Percentiles rank a stretch among this genome's conserved stretches.
Evolutionary conservation across 768 basidiomycete genomes (phyloP).

Genomic region (Mycena epipterygia): DNA sequence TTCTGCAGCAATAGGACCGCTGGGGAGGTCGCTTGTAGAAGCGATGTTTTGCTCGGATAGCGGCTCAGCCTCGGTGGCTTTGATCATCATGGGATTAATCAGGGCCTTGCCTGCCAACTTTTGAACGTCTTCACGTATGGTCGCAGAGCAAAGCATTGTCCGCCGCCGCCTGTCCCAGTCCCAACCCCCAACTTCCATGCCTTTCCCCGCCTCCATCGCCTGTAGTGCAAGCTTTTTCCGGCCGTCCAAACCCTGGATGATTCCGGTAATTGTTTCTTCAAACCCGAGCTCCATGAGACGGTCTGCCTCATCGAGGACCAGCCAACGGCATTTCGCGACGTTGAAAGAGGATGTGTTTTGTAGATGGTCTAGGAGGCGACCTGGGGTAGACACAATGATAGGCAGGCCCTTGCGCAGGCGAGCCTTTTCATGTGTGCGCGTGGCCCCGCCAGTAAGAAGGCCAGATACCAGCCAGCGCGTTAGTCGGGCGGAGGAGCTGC

Average conservation of each 20-base stretch:
- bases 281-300: conserved; percentile 98
- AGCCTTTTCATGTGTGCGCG: conserved; percentile 95
- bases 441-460: conserved; percentile 93
- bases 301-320: conserved; percentile 98
- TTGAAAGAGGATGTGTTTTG: conserved; percentile 96
- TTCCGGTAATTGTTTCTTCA: conserved; percentile 94
- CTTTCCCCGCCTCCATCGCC: conserved; percentile 76
- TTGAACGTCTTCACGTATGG: conserved; percentile 95
- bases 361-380: conserved; percentile 94
- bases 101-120: conserved; percentile 90
- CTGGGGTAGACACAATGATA: conserved; percentile 96
- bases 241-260: conserved; percentile 89
- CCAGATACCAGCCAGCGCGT: conserved; percentile 97
- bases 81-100: conserved; percentile 85
- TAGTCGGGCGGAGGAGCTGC: conserved; percentile 59
- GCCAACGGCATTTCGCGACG: conserved; percentile 94
- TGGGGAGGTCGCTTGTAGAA: conserved; percentile 33
- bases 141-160: conserved; percentile 96
- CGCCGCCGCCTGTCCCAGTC: conserved; percentile 84
- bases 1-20: conserved; percentile 49
- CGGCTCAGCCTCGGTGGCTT: conserved; percentile 71
- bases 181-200: conserved; percentile 85
- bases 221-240: conserved; percentile 79
- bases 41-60: conserved; percentile 34
- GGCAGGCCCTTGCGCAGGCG: conserved; percentile 94